Percentiles rank a stretch among this genome's conserved stretches.
Conservation (phyloP, 371 early-diverging fungal genomes). For the Mucor plumbeus region DNA sequence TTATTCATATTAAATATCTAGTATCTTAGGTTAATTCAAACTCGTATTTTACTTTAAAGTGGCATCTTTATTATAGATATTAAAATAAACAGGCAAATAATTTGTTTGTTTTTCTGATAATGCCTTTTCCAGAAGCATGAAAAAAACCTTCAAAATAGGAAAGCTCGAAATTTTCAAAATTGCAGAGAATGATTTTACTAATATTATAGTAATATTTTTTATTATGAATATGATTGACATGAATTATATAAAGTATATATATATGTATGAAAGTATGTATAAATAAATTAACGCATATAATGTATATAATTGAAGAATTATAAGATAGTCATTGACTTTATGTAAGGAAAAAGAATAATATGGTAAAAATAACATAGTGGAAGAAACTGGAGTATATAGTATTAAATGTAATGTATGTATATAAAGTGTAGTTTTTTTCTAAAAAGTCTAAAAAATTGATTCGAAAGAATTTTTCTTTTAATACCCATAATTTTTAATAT, state of each 20-base stretch:
- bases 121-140: no score
- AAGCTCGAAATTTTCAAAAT: no score
- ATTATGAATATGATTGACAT: neutral
- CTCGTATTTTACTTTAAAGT: no score
- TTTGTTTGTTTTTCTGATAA: no score
- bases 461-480: neutral
- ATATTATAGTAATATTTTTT: neutral
- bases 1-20: no score
- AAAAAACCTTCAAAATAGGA: no score
- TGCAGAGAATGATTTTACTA: neutral
- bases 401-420: neutral
- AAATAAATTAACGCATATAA: neutral
- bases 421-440: neutral
- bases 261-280: neutral
- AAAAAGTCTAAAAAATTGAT: neutral
- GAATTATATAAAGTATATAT: neutral
- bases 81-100: no score
- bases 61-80: no score
- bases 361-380: no score
- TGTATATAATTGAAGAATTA: neutral
- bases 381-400: no score
- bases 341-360: neutral
- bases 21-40: no score
- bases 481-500: constrained; percentile 1
- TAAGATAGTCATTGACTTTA: neutral